Base-by-base conservation (phyloP, 2,329 filamentous ascomycete species). In the Exophiala dermatitidis region DNA sequence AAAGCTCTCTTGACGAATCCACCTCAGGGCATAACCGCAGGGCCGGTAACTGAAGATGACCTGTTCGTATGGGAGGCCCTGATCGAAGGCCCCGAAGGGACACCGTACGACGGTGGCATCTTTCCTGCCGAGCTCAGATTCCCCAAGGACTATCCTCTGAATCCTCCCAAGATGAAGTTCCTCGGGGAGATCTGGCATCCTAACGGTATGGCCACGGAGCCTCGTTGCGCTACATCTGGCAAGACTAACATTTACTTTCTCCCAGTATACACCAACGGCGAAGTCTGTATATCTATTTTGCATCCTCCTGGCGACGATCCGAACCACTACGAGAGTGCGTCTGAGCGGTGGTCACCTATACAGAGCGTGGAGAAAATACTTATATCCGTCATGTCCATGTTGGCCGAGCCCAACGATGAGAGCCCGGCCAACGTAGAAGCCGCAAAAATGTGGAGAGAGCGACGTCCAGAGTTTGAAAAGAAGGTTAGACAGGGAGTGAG, bases 321-420 rank as follows among this genome's bases (percentile, higher is more conserved):
- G 50, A 96, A 96, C 74, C 90, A 95, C 76, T 97, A 97, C 78
- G 91, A 97, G 72, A 88, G 91, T 64, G 91, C 93, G 5, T 90
- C 86, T 1, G 93, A 97, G 75, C 84, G 91, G 59, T 97, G 91
- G 91, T 91, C 86, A 30, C 91, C 91, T 8, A 95, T 97, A 59
- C 93, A 97, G 74, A 93, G 86, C 55, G 91, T 96, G 62, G 93
- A 97, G 74, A 97, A 96, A 77, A 97, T 97, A 63, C 77, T 97
- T 62, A 90, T 97, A 53, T 90, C 84, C 45, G 91, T 97, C 56
- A 97, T 97, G 86, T 95, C 89, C 72, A 97, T 97, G 90, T 81
- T 97, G 43, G 90, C 90, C 1, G 90, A 95, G 73, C 90, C 91
- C 56, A 97, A 97, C 71, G 91, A 97, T 67, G 91, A 97, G 78